These are phyloP conservation scores for Debaryomyces prosopidis DNA, from an alignment of 805 yeast genomes.

Conservation along the genomic window DNA sequence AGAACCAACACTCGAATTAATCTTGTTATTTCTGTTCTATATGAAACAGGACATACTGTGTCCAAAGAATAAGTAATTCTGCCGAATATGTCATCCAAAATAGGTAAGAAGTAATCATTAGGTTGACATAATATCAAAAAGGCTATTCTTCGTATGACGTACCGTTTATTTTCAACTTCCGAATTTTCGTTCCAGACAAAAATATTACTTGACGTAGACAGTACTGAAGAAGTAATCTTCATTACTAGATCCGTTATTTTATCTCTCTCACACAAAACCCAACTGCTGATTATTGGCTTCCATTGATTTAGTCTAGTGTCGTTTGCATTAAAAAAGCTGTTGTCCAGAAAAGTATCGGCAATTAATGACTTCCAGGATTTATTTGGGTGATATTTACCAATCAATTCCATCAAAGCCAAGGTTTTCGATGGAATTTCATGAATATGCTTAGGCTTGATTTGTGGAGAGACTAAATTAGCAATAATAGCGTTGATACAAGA, in stretches of 20 bases:
- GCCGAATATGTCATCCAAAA: slow-evolving; percentile 48
- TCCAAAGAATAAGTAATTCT: slow-evolving; percentile 32
- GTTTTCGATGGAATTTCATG: slow-evolving; percentile 39
- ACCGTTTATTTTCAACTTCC: slow-evolving; percentile 54
- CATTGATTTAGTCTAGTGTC: slow-evolving; percentile 40
- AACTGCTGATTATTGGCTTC: slow-evolving; percentile 55
- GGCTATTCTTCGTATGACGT: slow-evolving; percentile 60
- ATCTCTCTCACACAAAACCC: slow-evolving; percentile 68
- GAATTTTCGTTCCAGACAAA: slow-evolving; percentile 72
- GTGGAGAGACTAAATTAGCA: slow-evolving; percentile 53
- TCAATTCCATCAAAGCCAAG: slow-evolving; percentile 43
- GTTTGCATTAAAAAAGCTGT: slow-evolving; percentile 49
- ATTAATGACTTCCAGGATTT: slow-evolving; percentile 66
- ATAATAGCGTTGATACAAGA: slow-evolving; percentile 52
- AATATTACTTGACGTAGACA: slow-evolving; percentile 53
- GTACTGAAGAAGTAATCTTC: slow-evolving; percentile 31
- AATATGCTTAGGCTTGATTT: slow-evolving; percentile 45
- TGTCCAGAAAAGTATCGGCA: slow-evolving; percentile 64
- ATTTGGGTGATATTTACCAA: slow-evolving; percentile 35
- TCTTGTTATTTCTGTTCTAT: slow-evolving; percentile 47
- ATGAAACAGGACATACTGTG: slow-evolving; percentile 33
- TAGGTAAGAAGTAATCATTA: slow-evolving; percentile 52
- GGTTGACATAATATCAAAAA: slow-evolving; percentile 66
- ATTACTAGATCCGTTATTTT: slow-evolving; percentile 45
- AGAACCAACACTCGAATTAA: slow-evolving; percentile 66